Percentiles rank a stretch among this genome's conserved stretches.
These are phyloP conservation scores for Trichaptum fuscoviolaceum DNA, from an alignment of 768 basidiomycete species.

Conservation along the genomic window DNA sequence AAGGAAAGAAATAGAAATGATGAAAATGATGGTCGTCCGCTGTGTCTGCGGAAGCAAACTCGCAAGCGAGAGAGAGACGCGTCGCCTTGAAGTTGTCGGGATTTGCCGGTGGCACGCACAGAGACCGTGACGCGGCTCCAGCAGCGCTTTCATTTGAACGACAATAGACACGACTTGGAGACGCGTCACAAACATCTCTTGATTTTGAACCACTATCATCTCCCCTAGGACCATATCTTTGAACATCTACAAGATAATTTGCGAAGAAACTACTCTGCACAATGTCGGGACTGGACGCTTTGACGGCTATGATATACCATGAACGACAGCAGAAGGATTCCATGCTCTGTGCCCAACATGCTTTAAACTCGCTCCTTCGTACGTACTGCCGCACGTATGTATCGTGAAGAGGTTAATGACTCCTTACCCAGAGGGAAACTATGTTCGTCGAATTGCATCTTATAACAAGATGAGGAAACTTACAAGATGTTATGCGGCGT, in stretches of 20 bases:
- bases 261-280: constrained; percentile 4
- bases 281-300: constrained; percentile 57
- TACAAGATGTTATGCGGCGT: constrained; percentile 14
- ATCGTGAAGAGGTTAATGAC: not conserved
- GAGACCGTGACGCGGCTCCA: constrained; percentile 1
- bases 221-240: not conserved
- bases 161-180: not conserved
- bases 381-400: constrained; percentile 22
- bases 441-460: constrained; percentile 32
- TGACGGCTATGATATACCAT: constrained; percentile 63
- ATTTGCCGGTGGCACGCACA: not conserved
- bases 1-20: constrained; percentile 4
- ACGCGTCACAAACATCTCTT: not conserved
- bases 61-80: not conserved
- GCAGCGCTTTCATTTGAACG: not conserved
- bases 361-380: constrained; percentile 79
- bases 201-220: not conserved
- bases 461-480: constrained; percentile 2
- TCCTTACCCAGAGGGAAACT: constrained; percentile 36
- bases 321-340: constrained; percentile 74
- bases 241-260: not conserved
- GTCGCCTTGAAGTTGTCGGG: not conserved
- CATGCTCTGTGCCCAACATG: constrained; percentile 85
- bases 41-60: not conserved
- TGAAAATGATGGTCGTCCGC: not conserved